phyloP scores from a whole-genome alignment of 2,329 filamentous ascomycete genomes.

The Aureobasidium melanogenum region DNA sequence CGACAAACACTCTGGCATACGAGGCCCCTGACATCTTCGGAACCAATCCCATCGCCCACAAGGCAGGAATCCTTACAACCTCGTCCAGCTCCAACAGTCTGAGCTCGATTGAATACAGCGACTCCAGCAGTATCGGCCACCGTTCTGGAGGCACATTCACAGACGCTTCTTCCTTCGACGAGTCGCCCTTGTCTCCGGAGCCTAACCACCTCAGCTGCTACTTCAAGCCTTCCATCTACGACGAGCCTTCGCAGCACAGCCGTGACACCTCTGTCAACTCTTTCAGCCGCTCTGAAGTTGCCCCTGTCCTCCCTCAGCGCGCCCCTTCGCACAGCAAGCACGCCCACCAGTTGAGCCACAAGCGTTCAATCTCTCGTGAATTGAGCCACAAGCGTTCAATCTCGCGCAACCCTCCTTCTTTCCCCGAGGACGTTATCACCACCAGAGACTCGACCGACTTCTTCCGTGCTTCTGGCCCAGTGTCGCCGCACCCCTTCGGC shows the following conservation, averaged over 20 bases:
- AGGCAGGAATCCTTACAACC: conserved; percentile 19
- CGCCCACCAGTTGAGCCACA: conserved; percentile 62
- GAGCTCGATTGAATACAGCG: conserved; percentile 60
- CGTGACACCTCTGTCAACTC: conserved; percentile 14
- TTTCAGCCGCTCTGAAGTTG: conserved; percentile 32
- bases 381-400: conserved; percentile 61
- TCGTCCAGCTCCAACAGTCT: conserved; percentile 38
- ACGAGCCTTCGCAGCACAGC: conserved; percentile 11
- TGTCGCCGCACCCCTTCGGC: conserved; percentile 64
- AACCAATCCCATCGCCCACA: conserved; percentile 20
- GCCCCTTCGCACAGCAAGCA: conserved; percentile 85
- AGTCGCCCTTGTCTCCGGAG: conserved; percentile 39
- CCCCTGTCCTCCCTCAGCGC: conserved; percentile 65
- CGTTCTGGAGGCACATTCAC: conserved; percentile 61
- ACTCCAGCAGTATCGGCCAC: conserved; percentile 45
- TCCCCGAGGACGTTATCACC: not conserved
- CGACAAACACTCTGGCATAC: conserved; percentile 93
- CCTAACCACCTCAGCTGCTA: conserved; percentile 49
- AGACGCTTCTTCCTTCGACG: conserved; percentile 49
- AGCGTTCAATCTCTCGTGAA: conserved; percentile 49
- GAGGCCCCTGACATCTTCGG: conserved; percentile 71
- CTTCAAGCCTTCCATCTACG: conserved; percentile 43
- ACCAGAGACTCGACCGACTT: conserved; percentile 37
- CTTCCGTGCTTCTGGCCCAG: conserved; percentile 31
- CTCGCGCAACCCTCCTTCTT: conserved; percentile 30